A percentile compares a stretch with the other conserved stretches of the same genome.
Conservation (phyloP, 257 asterid species). For the Mitragyna speciosa region DNA sequence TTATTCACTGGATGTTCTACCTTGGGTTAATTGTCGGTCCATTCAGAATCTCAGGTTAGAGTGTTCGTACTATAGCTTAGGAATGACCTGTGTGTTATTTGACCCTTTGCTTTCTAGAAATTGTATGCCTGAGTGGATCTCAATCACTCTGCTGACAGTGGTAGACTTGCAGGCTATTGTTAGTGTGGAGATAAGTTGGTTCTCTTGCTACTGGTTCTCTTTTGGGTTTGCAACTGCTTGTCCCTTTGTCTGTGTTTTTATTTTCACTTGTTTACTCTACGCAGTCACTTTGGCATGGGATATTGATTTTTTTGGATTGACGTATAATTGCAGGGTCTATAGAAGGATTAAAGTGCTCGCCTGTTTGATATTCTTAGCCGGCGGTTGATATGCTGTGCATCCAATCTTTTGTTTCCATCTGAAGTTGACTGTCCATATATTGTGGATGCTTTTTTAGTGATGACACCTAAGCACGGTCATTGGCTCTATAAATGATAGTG, state of each 20-base stretch:
- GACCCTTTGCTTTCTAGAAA: background rate
- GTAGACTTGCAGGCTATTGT: slow-evolving; percentile 17
- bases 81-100: background rate
- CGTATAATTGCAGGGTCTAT: slow-evolving; percentile 98
- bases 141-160: slow-evolving; percentile 16
- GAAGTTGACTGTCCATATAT: slow-evolving; percentile 56
- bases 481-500: slow-evolving; percentile 55
- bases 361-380: slow-evolving; percentile 90
- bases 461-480: slow-evolving; percentile 59
- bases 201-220: slow-evolving; percentile 19
- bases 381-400: slow-evolving; percentile 99
- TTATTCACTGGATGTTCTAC: background rate
- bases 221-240: slow-evolving; percentile 30
- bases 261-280: slow-evolving; percentile 36
- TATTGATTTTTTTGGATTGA: slow-evolving; percentile 96
- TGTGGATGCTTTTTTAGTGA: slow-evolving; percentile 66
- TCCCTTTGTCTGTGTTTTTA: slow-evolving; percentile 28
- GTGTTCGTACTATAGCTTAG: background rate
- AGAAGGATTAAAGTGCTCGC: slow-evolving; percentile 97
- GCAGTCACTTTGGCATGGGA: slow-evolving; percentile 52
- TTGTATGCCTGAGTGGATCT: slow-evolving; percentile 21
- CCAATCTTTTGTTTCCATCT: slow-evolving; percentile 91
- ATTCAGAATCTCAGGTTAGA: background rate
- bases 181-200: slow-evolving; percentile 18
- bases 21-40: background rate